These are phyloP conservation scores for Urtica urens DNA, from an alignment of 306 rosid species.

Conservation along the genomic window DNA sequence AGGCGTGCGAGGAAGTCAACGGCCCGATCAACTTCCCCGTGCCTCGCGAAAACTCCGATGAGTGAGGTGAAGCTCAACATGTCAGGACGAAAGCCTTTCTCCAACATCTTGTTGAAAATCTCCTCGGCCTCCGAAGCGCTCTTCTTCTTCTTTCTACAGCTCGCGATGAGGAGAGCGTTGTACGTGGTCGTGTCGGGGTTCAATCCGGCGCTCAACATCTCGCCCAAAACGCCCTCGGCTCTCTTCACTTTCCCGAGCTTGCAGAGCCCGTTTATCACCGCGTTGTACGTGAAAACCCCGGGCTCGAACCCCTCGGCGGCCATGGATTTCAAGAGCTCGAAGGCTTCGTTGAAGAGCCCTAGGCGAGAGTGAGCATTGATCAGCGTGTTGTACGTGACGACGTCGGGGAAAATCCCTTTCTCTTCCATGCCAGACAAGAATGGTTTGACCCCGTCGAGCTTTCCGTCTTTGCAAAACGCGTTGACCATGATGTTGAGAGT, in stretches of 20 bases:
- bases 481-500: slow-evolving; percentile 85
- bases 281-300: slow-evolving; percentile 59
- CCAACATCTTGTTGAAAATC: slow-evolving; percentile 50
- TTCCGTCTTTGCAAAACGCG: slow-evolving; percentile 64
- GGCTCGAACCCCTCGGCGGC: slow-evolving; percentile 45
- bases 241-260: slow-evolving; percentile 42
- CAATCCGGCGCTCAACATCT: slow-evolving; percentile 53
- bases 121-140: slow-evolving; percentile 50
- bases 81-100: slow-evolving; percentile 51
- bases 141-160: slow-evolving; percentile 55
- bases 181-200: slow-evolving; percentile 59
- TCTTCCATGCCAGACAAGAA: slow-evolving; percentile 53
- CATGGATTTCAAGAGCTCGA: slow-evolving; percentile 38
- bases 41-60: slow-evolving; percentile 53
- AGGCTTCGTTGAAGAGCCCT: slow-evolving; percentile 50
- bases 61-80: slow-evolving; percentile 64
- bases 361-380: slow-evolving; percentile 53
- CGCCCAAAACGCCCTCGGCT: slow-evolving; percentile 43
- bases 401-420: slow-evolving; percentile 46
- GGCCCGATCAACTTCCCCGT: slow-evolving; percentile 43
- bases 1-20: slow-evolving; percentile 44
- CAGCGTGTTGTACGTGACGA: slow-evolving; percentile 68
- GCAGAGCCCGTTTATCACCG: slow-evolving; percentile 71
- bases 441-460: slow-evolving; percentile 27
- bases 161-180: slow-evolving; percentile 56